Evolutionary conservation across 257 asterid genomes (phyloP).

Genomic region (Solanum chmielewskii): DNA sequence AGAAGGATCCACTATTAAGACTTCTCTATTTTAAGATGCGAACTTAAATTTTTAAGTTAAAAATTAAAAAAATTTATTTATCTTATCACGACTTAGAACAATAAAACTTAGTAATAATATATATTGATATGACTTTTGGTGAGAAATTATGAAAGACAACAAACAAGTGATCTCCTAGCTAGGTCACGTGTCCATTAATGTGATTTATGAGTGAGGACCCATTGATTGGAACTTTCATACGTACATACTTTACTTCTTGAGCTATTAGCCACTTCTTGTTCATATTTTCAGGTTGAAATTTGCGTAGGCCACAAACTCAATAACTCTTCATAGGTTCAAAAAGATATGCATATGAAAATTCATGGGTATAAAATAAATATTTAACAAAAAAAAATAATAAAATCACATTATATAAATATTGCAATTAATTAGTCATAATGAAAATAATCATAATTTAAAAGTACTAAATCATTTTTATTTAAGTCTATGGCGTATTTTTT

Average conservation of each 20-base stretch:
- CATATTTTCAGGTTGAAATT: background rate
- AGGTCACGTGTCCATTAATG: background rate
- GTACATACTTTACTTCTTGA: background rate
- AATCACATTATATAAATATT: no score
- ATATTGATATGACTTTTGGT: background rate
- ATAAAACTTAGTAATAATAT: background rate
- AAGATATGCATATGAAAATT: background rate
- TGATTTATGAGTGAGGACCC: background rate
- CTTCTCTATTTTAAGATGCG: background rate
- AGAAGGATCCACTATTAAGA: background rate
- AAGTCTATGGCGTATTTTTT: no score
- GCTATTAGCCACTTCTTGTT: background rate
- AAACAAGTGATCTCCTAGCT: background rate
- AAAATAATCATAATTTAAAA: no score
- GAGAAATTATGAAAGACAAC: background rate
- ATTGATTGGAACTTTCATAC: background rate
- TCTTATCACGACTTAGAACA: fast-evolving
- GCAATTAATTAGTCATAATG: no score
- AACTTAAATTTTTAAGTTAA: background rate
- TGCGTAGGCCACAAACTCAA: background rate
- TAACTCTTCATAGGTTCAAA: background rate
- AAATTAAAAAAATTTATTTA: background rate
- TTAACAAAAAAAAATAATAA: no score
- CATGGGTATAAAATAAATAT: background rate
- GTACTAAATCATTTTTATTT: no score